phyloP scores from a whole-genome alignment of 2,329 filamentous ascomycete genomes.

The Grosmannia serpens region DNA sequence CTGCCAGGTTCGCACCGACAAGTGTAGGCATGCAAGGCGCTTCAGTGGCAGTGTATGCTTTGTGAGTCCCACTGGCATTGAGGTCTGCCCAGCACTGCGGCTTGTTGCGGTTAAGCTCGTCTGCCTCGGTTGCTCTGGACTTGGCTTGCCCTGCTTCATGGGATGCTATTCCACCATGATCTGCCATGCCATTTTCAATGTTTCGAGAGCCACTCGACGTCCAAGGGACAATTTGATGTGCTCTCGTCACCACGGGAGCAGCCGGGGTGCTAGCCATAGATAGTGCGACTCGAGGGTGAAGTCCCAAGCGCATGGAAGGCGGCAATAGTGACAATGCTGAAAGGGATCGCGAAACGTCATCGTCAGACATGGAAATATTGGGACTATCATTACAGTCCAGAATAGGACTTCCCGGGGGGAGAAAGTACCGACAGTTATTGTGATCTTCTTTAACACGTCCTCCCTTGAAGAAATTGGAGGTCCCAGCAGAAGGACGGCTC shows the following conservation, averaged over 20 bases:
- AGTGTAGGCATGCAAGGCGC: not conserved
- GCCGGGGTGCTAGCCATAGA: not conserved
- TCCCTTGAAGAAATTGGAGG: not conserved
- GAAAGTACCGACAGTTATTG: not conserved
- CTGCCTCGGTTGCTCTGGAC: not conserved
- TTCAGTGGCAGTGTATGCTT: not conserved
- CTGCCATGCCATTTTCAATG: not conserved
- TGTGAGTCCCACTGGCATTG: not conserved
- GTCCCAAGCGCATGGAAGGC: not conserved
- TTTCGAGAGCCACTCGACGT: no score
- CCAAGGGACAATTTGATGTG: fast-evolving
- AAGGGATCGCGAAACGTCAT: not conserved
- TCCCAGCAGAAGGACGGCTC: not conserved
- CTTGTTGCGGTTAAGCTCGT: not conserved
- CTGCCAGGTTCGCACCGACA: not conserved
- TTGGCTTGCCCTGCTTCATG: not conserved
- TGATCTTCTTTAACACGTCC: not conserved
- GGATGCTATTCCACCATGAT: not conserved
- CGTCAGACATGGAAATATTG: not conserved
- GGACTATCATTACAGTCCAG: not conserved
- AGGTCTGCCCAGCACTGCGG: not conserved
- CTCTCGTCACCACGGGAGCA: not conserved
- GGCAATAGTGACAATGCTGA: not conserved
- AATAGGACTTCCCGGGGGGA: not conserved
- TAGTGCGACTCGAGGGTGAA: not conserved